phyloP scores from a whole-genome alignment of 2,329 filamentous ascomycete species.

The Venturia pyrina region DNA sequence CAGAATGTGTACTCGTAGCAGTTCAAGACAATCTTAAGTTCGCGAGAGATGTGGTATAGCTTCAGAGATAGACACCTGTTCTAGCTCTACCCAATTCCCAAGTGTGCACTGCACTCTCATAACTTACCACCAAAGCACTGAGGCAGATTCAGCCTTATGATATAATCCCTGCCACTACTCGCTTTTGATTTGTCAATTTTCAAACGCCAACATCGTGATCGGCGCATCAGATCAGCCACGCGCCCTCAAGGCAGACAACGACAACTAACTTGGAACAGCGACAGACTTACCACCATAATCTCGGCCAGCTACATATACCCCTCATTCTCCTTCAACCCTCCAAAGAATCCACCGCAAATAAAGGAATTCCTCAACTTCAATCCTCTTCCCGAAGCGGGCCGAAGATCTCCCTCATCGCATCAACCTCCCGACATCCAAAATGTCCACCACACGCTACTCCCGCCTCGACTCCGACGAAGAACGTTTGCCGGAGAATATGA shows the following conservation, averaged over 20 bases:
- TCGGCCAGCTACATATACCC: neutral
- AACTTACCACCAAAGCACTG: too few species aligned
- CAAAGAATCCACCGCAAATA: neutral
- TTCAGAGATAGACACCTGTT: too few species aligned
- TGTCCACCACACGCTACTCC: neutral
- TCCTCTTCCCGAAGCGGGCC: neutral
- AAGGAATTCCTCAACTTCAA: neutral
- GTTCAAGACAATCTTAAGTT: too few species aligned
- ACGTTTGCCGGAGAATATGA: conserved; percentile 46
- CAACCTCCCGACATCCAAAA: neutral
- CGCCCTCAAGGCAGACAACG: neutral
- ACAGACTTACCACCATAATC: neutral
- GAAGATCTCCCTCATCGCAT: too few species aligned
- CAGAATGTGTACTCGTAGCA: too few species aligned
- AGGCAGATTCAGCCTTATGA: neutral
- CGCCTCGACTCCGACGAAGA: conserved; percentile 30
- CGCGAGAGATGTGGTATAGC: too few species aligned
- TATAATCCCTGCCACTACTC: neutral
- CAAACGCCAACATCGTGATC: neutral
- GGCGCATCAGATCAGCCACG: neutral
- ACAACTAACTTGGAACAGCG: neutral
- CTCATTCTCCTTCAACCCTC: neutral
- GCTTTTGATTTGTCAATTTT: neutral
- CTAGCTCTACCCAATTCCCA: too few species aligned
- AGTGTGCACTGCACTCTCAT: too few species aligned